Conservation (phyloP, 2,329 filamentous ascomycete species). For the Colletotrichum costaricense region DNA sequence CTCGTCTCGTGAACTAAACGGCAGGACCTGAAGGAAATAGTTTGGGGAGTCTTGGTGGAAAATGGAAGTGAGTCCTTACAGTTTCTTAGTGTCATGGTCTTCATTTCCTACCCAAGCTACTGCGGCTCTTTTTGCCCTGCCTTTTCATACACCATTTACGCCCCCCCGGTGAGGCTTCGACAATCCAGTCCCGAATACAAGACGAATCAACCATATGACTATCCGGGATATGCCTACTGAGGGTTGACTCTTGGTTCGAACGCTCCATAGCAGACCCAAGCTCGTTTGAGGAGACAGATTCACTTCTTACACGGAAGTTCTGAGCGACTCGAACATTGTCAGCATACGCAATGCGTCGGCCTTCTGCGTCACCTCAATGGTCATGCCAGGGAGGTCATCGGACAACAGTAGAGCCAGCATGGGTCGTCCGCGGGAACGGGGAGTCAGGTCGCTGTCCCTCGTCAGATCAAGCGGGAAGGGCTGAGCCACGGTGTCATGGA, state of each 20-base stretch:
- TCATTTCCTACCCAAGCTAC: background rate
- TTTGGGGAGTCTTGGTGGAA: background rate
- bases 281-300: background rate
- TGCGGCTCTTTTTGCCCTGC: background rate
- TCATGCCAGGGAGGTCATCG: background rate
- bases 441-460: background rate
- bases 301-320: background rate
- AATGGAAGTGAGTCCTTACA: conserved; percentile 28
- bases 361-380: background rate
- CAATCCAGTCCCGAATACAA: background rate
- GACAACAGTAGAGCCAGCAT: background rate
- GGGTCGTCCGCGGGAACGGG: background rate
- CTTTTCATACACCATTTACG: background rate
- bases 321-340: too few species aligned
- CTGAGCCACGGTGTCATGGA: conserved; percentile 29
- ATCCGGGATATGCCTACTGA: background rate
- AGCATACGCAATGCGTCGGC: background rate
- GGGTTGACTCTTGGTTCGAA: background rate
- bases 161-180: background rate
- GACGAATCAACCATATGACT: background rate
- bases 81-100: conserved; percentile 6
- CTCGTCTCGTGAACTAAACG: background rate
- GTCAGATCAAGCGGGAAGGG: conserved; percentile 20
- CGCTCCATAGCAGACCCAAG: background rate
- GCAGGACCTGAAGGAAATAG: background rate